These are phyloP conservation scores for Cyclotella distinguenda DNA, from an alignment of 108 stramenopile species.

Conservation along the genomic window DNA sequence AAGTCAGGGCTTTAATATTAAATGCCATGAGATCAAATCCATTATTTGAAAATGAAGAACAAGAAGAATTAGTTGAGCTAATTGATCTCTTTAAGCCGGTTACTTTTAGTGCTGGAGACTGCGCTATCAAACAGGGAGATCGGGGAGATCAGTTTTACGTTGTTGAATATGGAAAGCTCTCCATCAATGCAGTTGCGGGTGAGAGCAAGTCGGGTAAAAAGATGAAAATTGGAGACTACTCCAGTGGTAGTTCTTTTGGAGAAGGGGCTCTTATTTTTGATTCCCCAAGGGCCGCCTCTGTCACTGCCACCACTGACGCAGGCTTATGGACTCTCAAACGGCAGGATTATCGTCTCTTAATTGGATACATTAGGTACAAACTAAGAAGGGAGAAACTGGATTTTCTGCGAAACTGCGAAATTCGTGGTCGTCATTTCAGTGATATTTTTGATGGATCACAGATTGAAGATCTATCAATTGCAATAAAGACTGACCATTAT, in stretches of 20 bases:
- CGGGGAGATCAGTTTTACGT: conserved; percentile 80
- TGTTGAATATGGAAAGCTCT: conserved; percentile 39
- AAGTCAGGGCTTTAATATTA: conserved; percentile 49
- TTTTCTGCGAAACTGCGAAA: conserved; percentile 59
- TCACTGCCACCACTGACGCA: conserved; percentile 59
- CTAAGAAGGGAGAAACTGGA: conserved; percentile 53
- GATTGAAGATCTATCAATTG: conserved; percentile 63
- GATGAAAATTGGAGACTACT: conserved; percentile 49
- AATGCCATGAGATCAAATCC: conserved; percentile 62
- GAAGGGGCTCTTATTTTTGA: conserved; percentile 80
- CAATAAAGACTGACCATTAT: conserved; percentile 53
- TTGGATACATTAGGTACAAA: conserved; percentile 56
- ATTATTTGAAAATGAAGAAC: conserved; percentile 58
- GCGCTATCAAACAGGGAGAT: conserved; percentile 74
- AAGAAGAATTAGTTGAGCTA: conserved; percentile 61
- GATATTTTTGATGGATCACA: conserved; percentile 51
- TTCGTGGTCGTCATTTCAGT: conserved; percentile 48
- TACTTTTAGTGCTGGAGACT: conserved; percentile 31
- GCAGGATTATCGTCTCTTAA: conserved; percentile 66
- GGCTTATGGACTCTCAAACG: conserved; percentile 83
- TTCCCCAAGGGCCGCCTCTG: conserved; percentile 87
- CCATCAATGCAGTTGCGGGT: conserved; percentile 2
- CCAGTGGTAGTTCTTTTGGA: conserved; percentile 59
- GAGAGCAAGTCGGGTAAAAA: conserved; percentile 2
- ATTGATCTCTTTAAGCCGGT: conserved; percentile 71